A percentile compares a stretch with the other conserved stretches of the same genome.
These are phyloP conservation scores for Cinnamomum chago DNA, from an alignment of 164 flowering plant species.

Conservation along the genomic window DNA sequence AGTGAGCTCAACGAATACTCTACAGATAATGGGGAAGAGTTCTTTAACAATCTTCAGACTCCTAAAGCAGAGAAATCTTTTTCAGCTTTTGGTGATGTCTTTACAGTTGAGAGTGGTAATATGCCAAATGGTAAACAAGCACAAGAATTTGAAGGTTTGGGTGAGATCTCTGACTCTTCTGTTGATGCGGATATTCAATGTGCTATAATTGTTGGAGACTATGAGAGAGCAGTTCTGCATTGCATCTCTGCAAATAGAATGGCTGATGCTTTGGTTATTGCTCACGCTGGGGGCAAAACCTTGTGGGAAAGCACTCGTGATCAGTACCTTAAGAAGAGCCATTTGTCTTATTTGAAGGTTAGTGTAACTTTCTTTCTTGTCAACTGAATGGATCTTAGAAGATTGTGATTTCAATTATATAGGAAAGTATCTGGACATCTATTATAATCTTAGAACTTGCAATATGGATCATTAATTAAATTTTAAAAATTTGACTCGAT, in stretches of 20 bases:
- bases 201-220: slow-evolving; percentile 93
- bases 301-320: slow-evolving; percentile 96
- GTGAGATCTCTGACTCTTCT: slow-evolving; percentile 47
- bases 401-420: not conserved
- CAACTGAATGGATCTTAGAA: not conserved
- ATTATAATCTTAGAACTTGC: not conserved
- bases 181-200: slow-evolving; percentile 73
- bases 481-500: not conserved
- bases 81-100: slow-evolving; percentile 37
- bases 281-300: slow-evolving; percentile 78
- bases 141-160: slow-evolving; percentile 41
- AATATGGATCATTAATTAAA: not conserved
- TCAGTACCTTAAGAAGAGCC: slow-evolving; percentile 64
- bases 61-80: slow-evolving; percentile 79
- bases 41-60: slow-evolving; percentile 94
- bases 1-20: slow-evolving; percentile 28
- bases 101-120: slow-evolving; percentile 27
- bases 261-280: slow-evolving; percentile 98
- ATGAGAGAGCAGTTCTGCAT: slow-evolving; percentile 77
- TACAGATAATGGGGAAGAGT: slow-evolving; percentile 85
- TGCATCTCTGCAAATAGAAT: slow-evolving; percentile 77
- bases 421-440: not conserved
- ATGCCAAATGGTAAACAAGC: slow-evolving; percentile 34
- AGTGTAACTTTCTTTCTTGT: not conserved
- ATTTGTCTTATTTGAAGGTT: slow-evolving; percentile 82